These are phyloP conservation scores for Balakata baccata DNA, from an alignment of 345 rosid genomes.

Conservation along the genomic window DNA sequence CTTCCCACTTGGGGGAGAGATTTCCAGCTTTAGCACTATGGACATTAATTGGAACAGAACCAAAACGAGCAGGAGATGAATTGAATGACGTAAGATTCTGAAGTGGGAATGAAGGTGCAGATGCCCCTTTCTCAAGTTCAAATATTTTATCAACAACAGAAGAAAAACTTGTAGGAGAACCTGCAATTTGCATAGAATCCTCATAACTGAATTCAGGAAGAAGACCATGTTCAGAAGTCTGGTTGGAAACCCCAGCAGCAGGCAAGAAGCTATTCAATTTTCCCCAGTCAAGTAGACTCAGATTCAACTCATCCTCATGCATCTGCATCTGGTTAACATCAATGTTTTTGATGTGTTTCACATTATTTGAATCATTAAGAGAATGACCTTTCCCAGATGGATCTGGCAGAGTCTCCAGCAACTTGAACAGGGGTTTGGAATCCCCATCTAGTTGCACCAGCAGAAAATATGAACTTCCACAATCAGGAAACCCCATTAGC, in stretches of 20 bases:
- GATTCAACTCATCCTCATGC: slow-evolving; percentile 77
- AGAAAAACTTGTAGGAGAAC: slow-evolving; percentile 65
- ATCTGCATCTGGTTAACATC: slow-evolving; percentile 79
- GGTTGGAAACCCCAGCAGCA: slow-evolving; percentile 41
- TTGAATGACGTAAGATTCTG: slow-evolving; percentile 45
- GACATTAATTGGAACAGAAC: slow-evolving; percentile 42
- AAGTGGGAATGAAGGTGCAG: slow-evolving; percentile 43
- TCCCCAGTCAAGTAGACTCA: slow-evolving; percentile 53
- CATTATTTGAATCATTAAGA: slow-evolving; percentile 51
- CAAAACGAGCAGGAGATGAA: slow-evolving; percentile 49
- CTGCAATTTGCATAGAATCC: slow-evolving; percentile 47
- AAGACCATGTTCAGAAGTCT: slow-evolving; percentile 50
- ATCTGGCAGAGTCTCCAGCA: slow-evolving; percentile 63
- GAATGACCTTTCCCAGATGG: slow-evolving; percentile 51
- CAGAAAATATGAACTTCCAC: slow-evolving; percentile 77
- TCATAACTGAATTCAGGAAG: slow-evolving; percentile 55
- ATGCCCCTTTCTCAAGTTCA: slow-evolving; percentile 69
- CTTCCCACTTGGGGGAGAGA: slow-evolving; percentile 62
- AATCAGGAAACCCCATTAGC: slow-evolving; percentile 88
- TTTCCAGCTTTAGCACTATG: slow-evolving; percentile 45
- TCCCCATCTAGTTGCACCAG: slow-evolving; percentile 90
- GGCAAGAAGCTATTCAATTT: slow-evolving; percentile 52
- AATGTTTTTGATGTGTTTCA: slow-evolving; percentile 59
- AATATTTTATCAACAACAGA: slow-evolving; percentile 90
- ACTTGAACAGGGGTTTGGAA: slow-evolving; percentile 78